Evolutionary conservation across 169 alveolate species (phyloP).

Genomic region (Eimeria tenella): DNA sequence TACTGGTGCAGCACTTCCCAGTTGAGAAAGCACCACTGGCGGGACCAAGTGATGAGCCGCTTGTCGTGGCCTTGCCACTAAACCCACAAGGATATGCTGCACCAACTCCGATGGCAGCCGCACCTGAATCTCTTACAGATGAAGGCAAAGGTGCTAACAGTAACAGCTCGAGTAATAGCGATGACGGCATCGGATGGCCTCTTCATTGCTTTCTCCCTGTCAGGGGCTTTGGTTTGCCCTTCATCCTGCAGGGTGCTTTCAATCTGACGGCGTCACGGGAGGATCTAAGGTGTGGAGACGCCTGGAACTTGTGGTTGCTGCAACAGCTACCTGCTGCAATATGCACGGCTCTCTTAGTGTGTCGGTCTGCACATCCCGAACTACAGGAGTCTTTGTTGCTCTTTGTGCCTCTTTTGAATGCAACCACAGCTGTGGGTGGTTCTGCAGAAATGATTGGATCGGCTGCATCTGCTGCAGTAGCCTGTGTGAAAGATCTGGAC

Average conservation of each 20-base stretch:
- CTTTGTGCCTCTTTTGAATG: background rate
- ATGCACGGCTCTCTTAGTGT: background rate
- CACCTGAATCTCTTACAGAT: background rate
- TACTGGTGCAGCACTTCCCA: background rate
- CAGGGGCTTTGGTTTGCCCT: constrained; percentile 81
- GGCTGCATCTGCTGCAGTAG: constrained; percentile 33
- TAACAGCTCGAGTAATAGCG: constrained; percentile 20
- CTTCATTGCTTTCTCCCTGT: constrained; percentile 82
- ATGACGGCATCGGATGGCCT: constrained; percentile 50
- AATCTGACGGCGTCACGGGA: constrained; percentile 83
- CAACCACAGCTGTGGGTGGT: constrained; percentile 4
- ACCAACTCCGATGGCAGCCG: constrained; percentile 1
- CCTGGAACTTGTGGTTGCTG: constrained; percentile 46
- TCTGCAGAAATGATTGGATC: constrained; percentile 30
- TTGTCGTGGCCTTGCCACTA: constrained; percentile 31
- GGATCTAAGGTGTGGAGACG: constrained; percentile 15
- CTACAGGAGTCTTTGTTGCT: constrained; percentile 70
- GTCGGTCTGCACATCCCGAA: constrained; percentile 10
- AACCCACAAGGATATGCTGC: constrained; percentile 40
- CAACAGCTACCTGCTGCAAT: constrained; percentile 71
- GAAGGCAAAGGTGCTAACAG: background rate
- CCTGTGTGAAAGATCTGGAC: constrained; percentile 9
- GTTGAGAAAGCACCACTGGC: background rate
- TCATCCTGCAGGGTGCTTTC: constrained; percentile 82
- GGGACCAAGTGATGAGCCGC: constrained; percentile 39